These are phyloP conservation scores for Ophiostoma tasmaniense DNA, from an alignment of 2,329 filamentous ascomycete genomes.

Conservation along the genomic window DNA sequence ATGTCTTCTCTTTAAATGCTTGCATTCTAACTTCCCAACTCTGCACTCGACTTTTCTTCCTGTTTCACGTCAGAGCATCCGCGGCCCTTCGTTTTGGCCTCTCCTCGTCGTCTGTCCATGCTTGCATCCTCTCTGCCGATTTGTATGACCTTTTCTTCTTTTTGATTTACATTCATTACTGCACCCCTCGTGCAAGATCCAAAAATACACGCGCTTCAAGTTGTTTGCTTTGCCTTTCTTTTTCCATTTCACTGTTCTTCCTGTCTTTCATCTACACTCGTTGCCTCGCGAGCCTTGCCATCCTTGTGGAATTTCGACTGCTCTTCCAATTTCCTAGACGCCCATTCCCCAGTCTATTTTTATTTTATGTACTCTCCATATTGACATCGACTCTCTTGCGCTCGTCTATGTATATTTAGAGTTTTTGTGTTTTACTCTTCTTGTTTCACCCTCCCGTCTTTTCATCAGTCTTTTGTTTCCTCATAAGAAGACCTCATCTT, in stretches of 20 bases:
- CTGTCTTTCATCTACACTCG: not conserved
- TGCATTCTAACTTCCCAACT: not conserved
- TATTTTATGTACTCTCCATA: not conserved
- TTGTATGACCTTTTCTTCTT: too few relatives aligned
- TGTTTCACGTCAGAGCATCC: conserved; percentile 1
- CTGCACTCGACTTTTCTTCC: not conserved
- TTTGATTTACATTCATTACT: too few relatives aligned
- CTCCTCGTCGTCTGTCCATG: not conserved
- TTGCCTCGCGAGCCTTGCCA: not conserved
- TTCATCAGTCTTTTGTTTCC: not conserved
- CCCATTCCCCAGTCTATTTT: not conserved
- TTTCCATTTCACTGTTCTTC: not conserved
- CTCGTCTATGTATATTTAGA: conserved; percentile 1
- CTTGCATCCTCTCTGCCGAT: not conserved
- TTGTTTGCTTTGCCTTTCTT: not conserved
- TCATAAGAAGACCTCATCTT: not conserved
- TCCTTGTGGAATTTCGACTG: not conserved
- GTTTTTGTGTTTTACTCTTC: conserved; percentile 9
- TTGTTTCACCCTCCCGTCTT: conserved; percentile 28
- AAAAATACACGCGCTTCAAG: not conserved
- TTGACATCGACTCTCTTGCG: not conserved
- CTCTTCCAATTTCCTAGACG: not conserved
- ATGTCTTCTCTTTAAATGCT: conserved; percentile 10
- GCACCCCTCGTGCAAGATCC: not conserved
- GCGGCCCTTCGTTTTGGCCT: not conserved